A percentile compares a stretch with the other conserved stretches of the same genome.
Conservation (phyloP, 345 rosid species). For the Microcos paniculata region DNA sequence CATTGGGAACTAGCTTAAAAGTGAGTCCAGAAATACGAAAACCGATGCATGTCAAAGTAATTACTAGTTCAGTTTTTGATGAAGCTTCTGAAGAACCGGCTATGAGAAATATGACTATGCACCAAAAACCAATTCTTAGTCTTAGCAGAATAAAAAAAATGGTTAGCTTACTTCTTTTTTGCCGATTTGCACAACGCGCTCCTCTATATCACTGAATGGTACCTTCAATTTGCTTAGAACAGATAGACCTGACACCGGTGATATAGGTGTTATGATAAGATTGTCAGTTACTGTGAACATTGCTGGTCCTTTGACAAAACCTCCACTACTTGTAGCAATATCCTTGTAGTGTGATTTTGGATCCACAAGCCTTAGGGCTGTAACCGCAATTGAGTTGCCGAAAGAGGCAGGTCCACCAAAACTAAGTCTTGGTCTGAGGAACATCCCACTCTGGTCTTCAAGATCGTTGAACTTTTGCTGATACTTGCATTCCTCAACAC, state of each 20-base stretch:
- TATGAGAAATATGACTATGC: too few species aligned
- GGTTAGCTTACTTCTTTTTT: constrained; percentile 15
- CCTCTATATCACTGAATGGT: constrained; percentile 18
- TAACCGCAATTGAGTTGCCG: too few species aligned
- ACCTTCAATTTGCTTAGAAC: constrained; percentile 12
- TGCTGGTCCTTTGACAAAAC: constrained; percentile 9
- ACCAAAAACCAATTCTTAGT: background rate
- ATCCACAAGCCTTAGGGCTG: background rate
- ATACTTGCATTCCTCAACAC: background rate
- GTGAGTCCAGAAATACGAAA: too few species aligned
- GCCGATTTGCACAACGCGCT: constrained; percentile 11
- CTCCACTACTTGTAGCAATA: background rate
- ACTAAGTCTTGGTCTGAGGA: background rate
- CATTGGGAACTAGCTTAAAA: too few species aligned
- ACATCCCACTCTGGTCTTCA: accelerated
- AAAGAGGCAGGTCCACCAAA: too few species aligned
- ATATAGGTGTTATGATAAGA: constrained; percentile 17
- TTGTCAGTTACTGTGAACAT: constrained; percentile 22
- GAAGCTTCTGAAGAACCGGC: too few species aligned
- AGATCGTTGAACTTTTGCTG: background rate
- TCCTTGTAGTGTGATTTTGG: background rate
- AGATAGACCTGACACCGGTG: constrained; percentile 4
- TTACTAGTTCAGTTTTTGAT: too few species aligned
- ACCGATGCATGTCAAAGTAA: too few species aligned
- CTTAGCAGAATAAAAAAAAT: background rate